Evolutionary conservation across 2,329 filamentous ascomycete genomes (phyloP).

Genomic region (Colletotrichum truncatum): DNA sequence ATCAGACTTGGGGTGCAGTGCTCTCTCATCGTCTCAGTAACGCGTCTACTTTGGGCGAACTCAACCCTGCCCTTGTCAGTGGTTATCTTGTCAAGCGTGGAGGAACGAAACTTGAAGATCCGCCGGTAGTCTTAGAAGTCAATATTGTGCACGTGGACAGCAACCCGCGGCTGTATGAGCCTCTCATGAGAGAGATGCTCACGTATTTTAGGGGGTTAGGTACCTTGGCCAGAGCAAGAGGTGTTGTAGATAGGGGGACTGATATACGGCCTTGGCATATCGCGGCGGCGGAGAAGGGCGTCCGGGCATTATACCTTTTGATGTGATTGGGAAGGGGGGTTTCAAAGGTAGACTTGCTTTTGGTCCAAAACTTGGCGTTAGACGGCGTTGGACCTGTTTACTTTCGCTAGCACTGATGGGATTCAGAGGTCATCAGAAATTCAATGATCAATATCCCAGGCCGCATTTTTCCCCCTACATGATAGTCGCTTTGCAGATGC

Average conservation of each 20-base stretch:
- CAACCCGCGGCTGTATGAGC: constrained; percentile 65
- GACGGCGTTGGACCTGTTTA: not conserved
- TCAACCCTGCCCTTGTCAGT: constrained; percentile 67
- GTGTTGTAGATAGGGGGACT: constrained; percentile 64
- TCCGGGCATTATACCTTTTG: constrained; percentile 70
- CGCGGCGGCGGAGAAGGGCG: constrained; percentile 74
- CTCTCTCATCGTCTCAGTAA: constrained; percentile 73
- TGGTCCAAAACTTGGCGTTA: not conserved
- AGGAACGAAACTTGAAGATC: constrained; percentile 63
- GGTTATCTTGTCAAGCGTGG: constrained; percentile 74
- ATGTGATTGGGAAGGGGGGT: constrained; percentile 55
- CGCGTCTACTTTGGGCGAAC: constrained; percentile 62
- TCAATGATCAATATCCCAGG: not conserved
- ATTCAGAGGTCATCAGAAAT: not conserved
- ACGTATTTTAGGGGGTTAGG: constrained; percentile 74
- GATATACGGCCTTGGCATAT: constrained; percentile 83
- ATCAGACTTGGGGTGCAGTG: constrained; percentile 81
- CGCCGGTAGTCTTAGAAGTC: constrained; percentile 69
- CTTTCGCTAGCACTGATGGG: not conserved
- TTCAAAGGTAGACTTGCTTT: constrained; percentile 3
- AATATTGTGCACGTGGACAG: constrained; percentile 69
- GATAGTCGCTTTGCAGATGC: not conserved
- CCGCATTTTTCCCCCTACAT: not conserved
- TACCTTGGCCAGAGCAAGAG: constrained; percentile 73
- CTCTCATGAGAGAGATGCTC: constrained; percentile 75